These are phyloP conservation scores for Triticum turgidum DNA, from an alignment of 176 grass and related monocot species.

Conservation along the genomic window DNA sequence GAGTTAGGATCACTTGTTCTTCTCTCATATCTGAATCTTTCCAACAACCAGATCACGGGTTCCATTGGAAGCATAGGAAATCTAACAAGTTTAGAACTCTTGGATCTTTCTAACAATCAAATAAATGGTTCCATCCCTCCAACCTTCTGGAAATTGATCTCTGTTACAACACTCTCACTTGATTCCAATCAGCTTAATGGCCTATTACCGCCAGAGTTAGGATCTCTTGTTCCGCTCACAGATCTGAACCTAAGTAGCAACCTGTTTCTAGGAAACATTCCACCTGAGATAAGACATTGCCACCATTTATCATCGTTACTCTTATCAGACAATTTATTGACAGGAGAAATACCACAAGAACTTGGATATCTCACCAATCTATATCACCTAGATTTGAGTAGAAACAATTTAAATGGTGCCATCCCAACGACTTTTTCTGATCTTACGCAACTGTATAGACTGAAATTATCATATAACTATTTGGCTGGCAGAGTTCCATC, in stretches of 20 bases:
- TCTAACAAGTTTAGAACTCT: too few relatives aligned
- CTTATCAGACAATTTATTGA: conserved; percentile 2
- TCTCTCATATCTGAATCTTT: too few relatives aligned
- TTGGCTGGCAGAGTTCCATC: not conserved
- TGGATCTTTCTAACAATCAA: not conserved
- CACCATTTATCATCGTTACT: rapidly evolving
- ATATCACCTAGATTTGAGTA: not conserved
- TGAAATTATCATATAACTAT: conserved; percentile 3
- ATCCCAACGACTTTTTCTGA: not conserved
- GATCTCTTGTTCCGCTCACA: not conserved
- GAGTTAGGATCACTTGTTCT: too few relatives aligned
- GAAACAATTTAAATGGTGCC: conserved; percentile 16
- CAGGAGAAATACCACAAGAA: conserved; percentile 21
- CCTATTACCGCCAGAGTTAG: not conserved
- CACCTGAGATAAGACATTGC: not conserved
- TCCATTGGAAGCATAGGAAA: too few relatives aligned
- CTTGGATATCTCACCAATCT: not conserved
- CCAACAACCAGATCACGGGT: too few relatives aligned
- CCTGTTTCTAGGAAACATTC: not conserved
- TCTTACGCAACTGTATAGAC: rapidly evolving
- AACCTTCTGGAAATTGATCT: not conserved
- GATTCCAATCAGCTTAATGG: too few relatives aligned
- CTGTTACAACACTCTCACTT: too few relatives aligned
- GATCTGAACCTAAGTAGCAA: not conserved
- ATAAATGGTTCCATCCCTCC: not conserved